phyloP scores from a whole-genome alignment of 169 alveolate species.

The Plasmodium vinckei region DNA sequence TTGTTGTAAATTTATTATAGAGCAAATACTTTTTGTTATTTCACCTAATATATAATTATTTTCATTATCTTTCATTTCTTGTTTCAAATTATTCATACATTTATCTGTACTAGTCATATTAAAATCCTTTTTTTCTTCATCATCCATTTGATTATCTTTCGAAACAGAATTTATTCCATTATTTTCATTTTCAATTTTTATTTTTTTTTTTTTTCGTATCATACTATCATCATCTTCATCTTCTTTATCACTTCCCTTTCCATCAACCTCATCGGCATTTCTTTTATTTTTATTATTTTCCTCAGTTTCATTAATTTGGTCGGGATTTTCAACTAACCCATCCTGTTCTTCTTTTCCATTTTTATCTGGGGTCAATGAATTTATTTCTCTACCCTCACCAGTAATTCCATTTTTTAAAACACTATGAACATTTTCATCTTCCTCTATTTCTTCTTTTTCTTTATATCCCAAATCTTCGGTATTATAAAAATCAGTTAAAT shows the following conservation, averaged over 20 bases:
- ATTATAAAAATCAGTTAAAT: constrained; percentile 34
- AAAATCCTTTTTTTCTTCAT: not conserved
- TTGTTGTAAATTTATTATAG: constrained; percentile 59
- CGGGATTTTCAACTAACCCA: not conserved
- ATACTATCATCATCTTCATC: not conserved
- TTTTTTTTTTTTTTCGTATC: not conserved
- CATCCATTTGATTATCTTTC: not conserved
- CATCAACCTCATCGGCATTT: not conserved
- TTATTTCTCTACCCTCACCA: not conserved
- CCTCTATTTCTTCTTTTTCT: constrained; percentile 7
- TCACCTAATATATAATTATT: constrained; percentile 33
- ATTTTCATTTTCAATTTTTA: not conserved
- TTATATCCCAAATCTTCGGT: constrained; percentile 26
- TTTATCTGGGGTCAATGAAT: not conserved
- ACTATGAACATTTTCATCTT: not conserved
- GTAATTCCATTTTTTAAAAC: not conserved
- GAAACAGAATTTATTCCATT: not conserved
- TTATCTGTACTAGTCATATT: not conserved
- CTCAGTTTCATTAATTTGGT: not conserved
- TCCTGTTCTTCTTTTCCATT: not conserved
- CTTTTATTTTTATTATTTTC: not conserved
- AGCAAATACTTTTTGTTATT: constrained; percentile 66
- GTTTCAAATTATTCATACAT: not conserved
- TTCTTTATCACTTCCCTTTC: not conserved
- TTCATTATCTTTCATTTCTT: not conserved